Percentiles rank a stretch among this genome's conserved stretches.
Evolutionary conservation across 148 eudicot species (phyloP).

Genomic region (Euryodendron excelsum): DNA sequence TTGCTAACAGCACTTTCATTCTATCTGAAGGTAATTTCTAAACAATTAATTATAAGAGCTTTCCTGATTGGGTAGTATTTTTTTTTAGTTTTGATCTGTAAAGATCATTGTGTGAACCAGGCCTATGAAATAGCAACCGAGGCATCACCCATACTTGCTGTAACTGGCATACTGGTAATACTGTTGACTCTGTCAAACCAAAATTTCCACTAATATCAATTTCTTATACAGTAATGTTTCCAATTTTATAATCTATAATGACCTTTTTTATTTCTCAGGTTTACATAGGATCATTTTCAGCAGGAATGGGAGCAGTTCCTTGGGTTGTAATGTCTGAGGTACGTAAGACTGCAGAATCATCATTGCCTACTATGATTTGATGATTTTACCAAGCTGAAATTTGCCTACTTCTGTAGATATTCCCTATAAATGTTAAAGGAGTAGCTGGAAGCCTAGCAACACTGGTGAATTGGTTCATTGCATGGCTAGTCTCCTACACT

Average conservation of each 20-base stretch:
- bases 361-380: background rate
- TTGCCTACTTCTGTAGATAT: constrained; percentile 46
- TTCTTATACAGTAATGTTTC: background rate
- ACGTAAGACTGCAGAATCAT: constrained; percentile 1
- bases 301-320: constrained; percentile 92
- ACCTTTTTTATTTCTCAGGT: constrained; percentile 35
- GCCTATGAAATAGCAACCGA: constrained; percentile 43
- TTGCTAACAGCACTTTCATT: constrained; percentile 59
- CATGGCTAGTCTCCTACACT: constrained; percentile 86
- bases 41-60: background rate
- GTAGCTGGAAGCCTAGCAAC: constrained; percentile 92
- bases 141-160: constrained; percentile 68
- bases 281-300: constrained; percentile 75
- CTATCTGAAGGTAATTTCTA: constrained; percentile 62
- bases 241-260: background rate
- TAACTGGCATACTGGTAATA: constrained; percentile 81
- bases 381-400: constrained; percentile 1
- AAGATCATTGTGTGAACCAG: constrained; percentile 32
- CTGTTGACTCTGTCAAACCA: background rate
- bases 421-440: constrained; percentile 88
- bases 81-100: background rate
- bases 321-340: constrained; percentile 99
- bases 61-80: background rate
- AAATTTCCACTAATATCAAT: background rate
- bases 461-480: constrained; percentile 85